A percentile compares a stretch with the other conserved stretches of the same genome.
Evolutionary conservation across 2,329 filamentous ascomycete genomes (phyloP).

Genomic region (Pestalotiopsis sp.): DNA sequence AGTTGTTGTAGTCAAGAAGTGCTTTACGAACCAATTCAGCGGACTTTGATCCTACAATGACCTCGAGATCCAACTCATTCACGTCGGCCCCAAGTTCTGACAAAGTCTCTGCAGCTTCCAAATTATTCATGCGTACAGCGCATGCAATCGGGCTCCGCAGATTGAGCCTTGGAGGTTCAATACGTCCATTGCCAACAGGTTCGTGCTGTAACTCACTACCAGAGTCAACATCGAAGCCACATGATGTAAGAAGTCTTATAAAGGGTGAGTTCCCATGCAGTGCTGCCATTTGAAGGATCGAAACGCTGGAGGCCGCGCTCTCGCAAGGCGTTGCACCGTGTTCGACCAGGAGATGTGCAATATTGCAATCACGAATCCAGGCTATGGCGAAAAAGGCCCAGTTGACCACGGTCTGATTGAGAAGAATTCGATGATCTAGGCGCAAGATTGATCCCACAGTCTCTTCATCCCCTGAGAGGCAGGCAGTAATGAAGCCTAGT

Average conservation of each 20-base stretch:
- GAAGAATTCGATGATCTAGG: background rate
- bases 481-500: background rate
- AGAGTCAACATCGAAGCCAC: background rate
- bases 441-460: background rate
- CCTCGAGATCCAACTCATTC: too few species aligned
- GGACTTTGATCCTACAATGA: too few species aligned
- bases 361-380: background rate
- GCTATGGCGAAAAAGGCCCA: background rate
- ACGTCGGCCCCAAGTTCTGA: too few species aligned
- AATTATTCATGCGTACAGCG: too few species aligned
- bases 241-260: background rate
- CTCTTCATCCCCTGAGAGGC: background rate
- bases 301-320: background rate
- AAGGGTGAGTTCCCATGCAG: background rate
- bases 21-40: too few species aligned
- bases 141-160: too few species aligned
- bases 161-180: too few species aligned
- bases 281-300: background rate
- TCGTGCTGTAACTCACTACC: too few species aligned
- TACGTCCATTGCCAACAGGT: too few species aligned
- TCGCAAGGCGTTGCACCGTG: background rate
- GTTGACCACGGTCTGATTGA: background rate
- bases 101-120: too few species aligned
- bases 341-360: background rate
- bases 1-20: too few species aligned